A percentile compares a stretch with the other conserved stretches of the same genome.
Evolutionary conservation across 208 protist species (phyloP).

Genomic region (Leishmania arabica): DNA sequence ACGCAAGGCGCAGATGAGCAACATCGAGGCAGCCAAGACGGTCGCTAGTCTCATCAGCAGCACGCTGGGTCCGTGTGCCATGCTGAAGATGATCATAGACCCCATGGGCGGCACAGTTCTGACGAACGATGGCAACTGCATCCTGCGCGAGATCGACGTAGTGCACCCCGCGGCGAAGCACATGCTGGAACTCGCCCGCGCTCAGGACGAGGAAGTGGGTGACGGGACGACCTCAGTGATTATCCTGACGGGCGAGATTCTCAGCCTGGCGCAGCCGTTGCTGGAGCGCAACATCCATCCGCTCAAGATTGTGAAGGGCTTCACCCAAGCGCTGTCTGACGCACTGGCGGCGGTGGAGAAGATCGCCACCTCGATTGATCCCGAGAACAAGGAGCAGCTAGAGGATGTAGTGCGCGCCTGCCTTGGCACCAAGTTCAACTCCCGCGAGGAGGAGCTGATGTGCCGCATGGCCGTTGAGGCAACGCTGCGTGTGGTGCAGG

Average conservation of each 20-base stretch:
- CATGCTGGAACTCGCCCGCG: conserved; percentile 99
- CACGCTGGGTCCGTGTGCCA: conserved; percentile 98
- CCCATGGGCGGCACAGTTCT: conserved; percentile 99
- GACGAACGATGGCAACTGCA: conserved; percentile 99
- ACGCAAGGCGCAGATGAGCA: conserved; percentile 98
- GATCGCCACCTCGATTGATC: conserved; percentile 94
- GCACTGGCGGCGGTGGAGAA: conserved; percentile 95
- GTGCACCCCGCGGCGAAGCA: conserved; percentile 99
- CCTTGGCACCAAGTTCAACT: conserved; percentile 99
- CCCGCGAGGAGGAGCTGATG: conserved; percentile 96
- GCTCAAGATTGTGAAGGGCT: conserved; percentile 98
- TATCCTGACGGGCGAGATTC: conserved; percentile 98
- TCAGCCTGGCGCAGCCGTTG: conserved; percentile 96
- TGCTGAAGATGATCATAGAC: conserved; percentile 99
- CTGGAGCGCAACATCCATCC: conserved; percentile 99
- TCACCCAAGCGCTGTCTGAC: conserved; percentile 96
- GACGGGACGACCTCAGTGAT: conserved; percentile 99
- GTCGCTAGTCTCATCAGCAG: conserved; percentile 99
- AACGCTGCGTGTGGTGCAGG: conserved; percentile 94
- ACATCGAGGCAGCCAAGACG: conserved; percentile 98
- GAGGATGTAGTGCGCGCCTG: conserved; percentile 93
- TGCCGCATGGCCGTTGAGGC: conserved; percentile 98
- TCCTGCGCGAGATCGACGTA: conserved; percentile 99
- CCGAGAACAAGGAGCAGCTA: conserved; percentile 90
- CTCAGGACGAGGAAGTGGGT: conserved; percentile 99